A percentile compares a stretch with the other conserved stretches of the same genome.
Evolutionary conservation across 345 rosid genomes (phyloP).

Genomic region (Brassica rapa): DNA sequence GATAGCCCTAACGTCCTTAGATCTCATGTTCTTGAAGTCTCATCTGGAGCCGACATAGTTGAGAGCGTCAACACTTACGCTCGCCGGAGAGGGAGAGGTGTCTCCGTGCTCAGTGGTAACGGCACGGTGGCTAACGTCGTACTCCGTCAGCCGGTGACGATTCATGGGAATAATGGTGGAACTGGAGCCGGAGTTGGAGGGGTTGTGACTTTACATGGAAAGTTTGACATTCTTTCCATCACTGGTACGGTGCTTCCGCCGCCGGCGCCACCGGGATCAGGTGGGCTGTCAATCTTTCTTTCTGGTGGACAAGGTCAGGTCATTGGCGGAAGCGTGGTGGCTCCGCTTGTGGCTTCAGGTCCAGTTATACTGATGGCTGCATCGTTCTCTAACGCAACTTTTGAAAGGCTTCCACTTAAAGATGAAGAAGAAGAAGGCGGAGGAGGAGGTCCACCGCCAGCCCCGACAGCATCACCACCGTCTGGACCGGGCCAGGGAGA

Average conservation of each 20-base stretch:
- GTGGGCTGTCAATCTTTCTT: constrained; percentile 66
- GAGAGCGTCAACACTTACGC: constrained; percentile 59
- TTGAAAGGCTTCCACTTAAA: constrained; percentile 65
- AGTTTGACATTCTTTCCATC: constrained; percentile 71
- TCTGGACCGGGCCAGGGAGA: constrained; percentile 46
- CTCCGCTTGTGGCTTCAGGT: constrained; percentile 63
- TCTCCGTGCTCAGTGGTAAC: constrained; percentile 63
- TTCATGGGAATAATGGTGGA: constrained; percentile 43
- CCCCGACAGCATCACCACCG: constrained; percentile 49
- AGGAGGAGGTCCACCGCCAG: constrained; percentile 28
- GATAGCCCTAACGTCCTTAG: constrained; percentile 79
- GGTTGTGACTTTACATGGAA: constrained; percentile 70
- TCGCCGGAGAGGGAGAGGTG: constrained; percentile 65
- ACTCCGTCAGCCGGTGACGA: constrained; percentile 55
- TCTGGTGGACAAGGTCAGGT: constrained; percentile 75
- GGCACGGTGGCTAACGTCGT: constrained; percentile 63
- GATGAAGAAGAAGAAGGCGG: constrained; percentile 46
- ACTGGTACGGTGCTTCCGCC: constrained; percentile 81
- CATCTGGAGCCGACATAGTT: constrained; percentile 62
- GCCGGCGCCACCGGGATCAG: constrained; percentile 76
- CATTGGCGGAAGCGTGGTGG: constrained; percentile 70
- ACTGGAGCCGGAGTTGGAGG: constrained; percentile 25
- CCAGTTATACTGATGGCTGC: constrained; percentile 78
- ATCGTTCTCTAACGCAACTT: constrained; percentile 70
- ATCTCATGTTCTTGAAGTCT: constrained; percentile 71